Base-by-base conservation (phyloP, 495 filamentous ascomycete genomes). In the Neurospora tetrasperma region DNA sequence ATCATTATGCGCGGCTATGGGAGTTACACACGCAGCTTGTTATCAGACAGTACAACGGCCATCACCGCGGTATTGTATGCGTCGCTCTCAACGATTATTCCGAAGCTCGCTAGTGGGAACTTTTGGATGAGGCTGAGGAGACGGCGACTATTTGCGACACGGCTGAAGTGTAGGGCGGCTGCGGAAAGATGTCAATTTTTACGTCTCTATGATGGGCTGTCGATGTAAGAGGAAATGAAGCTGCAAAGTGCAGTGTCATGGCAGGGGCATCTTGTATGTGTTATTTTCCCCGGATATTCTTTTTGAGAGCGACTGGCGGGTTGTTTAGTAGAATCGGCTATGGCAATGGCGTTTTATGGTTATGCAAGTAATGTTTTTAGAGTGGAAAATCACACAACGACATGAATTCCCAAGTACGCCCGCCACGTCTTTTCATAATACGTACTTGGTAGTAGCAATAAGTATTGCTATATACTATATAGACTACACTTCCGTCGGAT, bases 1-100 rank as follows among this genome's bases (percentile, higher is more conserved):
- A 99, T 81, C 96, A 99, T 81, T 99, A 97, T 80, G 96, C 96
- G 1, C 86, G 96, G n/a, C 82, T 99, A 71, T 99, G 96, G 96
- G 96, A 99, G 85, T 83, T 99, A 73, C 81, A 85, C 70, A 89
- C 86, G 71, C 93, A 97, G 78, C 89, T 89, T 71, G 94, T 98
- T 73, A 99, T 99, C 78, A 88, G 96, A 69, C 96, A 99, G 82
- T 99, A 99, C 80, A 98, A 97, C 81, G 96, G 96, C 31, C 96
- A 99, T 82, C 96, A 99, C 80, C 88, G 96, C 35, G 96, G 96
- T 38, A 92, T 94, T 4, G 94, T 98, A 2, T 98, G 96, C 82
- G 96, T 99, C 70, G 96, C 96, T 40, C 85, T 99, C 70, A 99
- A 99, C 80, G 96, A 99, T 82, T 98, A 97, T 79, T 96, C 93